phyloP scores from a whole-genome alignment of 768 basidiomycete species.

The Amyloporia xantha region DNA sequence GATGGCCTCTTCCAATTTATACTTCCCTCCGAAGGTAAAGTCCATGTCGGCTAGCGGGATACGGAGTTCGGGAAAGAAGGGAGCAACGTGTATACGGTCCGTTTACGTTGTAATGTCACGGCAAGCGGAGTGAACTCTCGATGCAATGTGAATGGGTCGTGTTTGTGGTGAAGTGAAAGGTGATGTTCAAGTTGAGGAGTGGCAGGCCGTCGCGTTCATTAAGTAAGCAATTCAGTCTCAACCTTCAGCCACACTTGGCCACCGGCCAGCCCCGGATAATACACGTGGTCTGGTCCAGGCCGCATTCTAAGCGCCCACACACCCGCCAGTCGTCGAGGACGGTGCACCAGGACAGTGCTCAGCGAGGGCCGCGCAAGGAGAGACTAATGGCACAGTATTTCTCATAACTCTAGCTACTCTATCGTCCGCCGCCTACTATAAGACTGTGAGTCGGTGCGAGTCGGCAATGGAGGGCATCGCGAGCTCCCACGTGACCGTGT shows the following conservation, averaged over 20 bases:
- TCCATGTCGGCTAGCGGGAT: conserved; percentile 20
- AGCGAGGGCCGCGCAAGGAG: too few relatives aligned
- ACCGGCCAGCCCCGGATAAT: neutral
- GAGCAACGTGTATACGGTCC: neutral
- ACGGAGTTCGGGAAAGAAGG: conserved; percentile 7
- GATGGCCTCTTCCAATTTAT: conserved; percentile 73
- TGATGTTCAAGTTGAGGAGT: neutral
- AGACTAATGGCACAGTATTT: too few relatives aligned
- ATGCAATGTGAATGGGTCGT: neutral
- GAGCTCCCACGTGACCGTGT: too few relatives aligned
- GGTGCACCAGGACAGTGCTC: too few relatives aligned
- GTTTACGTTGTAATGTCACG: neutral
- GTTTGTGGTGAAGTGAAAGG: neutral
- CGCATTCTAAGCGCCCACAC: too few relatives aligned
- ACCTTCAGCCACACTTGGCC: neutral
- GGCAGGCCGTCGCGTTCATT: conserved; percentile 1
- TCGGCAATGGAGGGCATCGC: too few relatives aligned
- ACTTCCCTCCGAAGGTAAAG: conserved; percentile 64
- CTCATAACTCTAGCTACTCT: too few relatives aligned
- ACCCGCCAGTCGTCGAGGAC: too few relatives aligned
- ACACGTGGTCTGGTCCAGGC: too few relatives aligned
- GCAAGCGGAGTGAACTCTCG: neutral
- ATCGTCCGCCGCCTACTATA: too few relatives aligned
- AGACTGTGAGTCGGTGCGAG: too few relatives aligned
- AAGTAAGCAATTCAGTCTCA: neutral